These are phyloP conservation scores for Roridomyces roridus DNA, from an alignment of 768 basidiomycete genomes.

Conservation along the genomic window DNA sequence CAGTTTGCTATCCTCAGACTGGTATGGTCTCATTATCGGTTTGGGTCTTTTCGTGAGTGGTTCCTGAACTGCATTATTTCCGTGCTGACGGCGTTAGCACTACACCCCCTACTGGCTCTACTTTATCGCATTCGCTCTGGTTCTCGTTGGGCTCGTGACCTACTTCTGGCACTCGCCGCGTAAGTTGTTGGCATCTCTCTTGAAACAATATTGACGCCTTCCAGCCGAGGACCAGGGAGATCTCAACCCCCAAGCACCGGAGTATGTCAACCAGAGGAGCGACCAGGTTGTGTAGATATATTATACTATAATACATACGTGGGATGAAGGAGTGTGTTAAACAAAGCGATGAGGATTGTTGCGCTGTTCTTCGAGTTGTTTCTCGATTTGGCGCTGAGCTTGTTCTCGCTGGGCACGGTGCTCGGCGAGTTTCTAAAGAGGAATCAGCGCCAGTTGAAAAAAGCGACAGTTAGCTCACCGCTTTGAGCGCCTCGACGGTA, in stretches of 20 bases:
- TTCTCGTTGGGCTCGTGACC: constrained; percentile 74
- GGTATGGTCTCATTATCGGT: constrained; percentile 84
- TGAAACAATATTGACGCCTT: not conserved
- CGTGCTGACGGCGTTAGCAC: constrained; percentile 51
- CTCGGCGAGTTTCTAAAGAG: constrained; percentile 52
- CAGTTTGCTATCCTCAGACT: constrained; percentile 86
- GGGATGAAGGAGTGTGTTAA: constrained; percentile 26
- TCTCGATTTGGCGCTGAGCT: constrained; percentile 34
- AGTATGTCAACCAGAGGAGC: constrained; percentile 53
- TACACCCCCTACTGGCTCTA: constrained; percentile 89
- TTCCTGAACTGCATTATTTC: not conserved
- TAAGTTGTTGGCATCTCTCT: constrained; percentile 44
- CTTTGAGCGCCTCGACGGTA: constrained; percentile 64
- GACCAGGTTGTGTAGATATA: constrained; percentile 17
- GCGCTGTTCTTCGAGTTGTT: constrained; percentile 35
- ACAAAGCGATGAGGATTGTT: constrained; percentile 39
- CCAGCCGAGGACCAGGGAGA: constrained; percentile 79
- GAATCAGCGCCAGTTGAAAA: constrained; percentile 31
- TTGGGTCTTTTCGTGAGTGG: constrained; percentile 57
- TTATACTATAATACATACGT: constrained; percentile 25
- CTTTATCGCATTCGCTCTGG: constrained; percentile 78
- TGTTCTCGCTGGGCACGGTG: constrained; percentile 56
- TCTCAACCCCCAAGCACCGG: constrained; percentile 61
- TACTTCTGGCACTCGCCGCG: constrained; percentile 90
- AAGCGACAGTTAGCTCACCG: constrained; percentile 45